Percentiles rank a stretch among this genome's conserved stretches.
Conservation (phyloP, 441 rosid species). For the Geranium incanum region DNA sequence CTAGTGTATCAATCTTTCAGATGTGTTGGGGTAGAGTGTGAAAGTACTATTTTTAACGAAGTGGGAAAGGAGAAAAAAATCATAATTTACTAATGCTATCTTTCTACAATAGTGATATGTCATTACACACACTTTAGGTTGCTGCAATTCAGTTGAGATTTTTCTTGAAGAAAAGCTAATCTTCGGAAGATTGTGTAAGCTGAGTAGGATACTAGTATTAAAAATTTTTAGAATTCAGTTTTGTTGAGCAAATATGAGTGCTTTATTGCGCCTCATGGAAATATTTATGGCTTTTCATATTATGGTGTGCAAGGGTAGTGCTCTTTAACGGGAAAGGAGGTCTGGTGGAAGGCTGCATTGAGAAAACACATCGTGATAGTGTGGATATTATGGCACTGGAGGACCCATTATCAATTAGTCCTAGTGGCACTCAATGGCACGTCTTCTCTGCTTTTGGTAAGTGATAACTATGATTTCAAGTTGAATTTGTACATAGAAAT, state of each 20-base stretch:
- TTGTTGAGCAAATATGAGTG: background rate
- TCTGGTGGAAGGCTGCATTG: conserved; percentile 55
- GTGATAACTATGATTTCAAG: conserved; percentile 13
- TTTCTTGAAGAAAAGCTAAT: background rate
- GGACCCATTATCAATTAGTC: conserved; percentile 42
- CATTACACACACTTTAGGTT: background rate
- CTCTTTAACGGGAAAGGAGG: conserved; percentile 90
- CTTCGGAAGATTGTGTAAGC: background rate
- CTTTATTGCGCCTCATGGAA: background rate
- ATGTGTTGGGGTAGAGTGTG: background rate
- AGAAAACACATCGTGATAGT: conserved; percentile 49
- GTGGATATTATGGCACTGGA: conserved; percentile 57
- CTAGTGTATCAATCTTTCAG: background rate
- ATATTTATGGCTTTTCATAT: conserved; percentile 9
- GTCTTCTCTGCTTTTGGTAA: conserved; percentile 83
- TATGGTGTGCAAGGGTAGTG: conserved; percentile 55
- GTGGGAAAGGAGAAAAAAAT: background rate
- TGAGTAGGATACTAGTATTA: background rate
- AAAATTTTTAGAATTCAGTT: background rate
- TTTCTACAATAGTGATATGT: background rate
- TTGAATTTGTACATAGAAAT: background rate
- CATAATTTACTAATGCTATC: background rate
- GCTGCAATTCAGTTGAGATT: background rate
- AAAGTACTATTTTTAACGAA: background rate
- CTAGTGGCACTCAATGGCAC: conserved; percentile 57